Conservation (phyloP, 2,329 filamentous ascomycete genomes). For the Cercospora sp. region DNA sequence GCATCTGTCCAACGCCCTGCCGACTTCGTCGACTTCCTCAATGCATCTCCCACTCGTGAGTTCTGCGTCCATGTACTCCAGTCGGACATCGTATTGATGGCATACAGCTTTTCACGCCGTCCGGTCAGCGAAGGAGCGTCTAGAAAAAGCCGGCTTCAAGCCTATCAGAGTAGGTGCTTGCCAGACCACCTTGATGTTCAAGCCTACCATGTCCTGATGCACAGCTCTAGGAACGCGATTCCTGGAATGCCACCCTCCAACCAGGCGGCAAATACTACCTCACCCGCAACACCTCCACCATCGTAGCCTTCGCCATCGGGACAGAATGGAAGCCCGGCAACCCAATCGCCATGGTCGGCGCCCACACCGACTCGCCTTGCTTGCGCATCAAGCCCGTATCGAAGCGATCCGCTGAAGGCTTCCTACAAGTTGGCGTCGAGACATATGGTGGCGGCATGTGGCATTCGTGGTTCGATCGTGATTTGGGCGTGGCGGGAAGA, state of each 20-base stretch:
- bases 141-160: constrained; percentile 81
- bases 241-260: constrained; percentile 75
- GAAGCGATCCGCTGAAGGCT: constrained; percentile 82
- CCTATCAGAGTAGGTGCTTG: constrained; percentile 64
- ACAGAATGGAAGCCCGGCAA: constrained; percentile 89
- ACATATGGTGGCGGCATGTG: constrained; percentile 95
- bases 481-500: constrained; percentile 85
- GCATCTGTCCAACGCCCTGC: constrained; percentile 55
- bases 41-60: constrained; percentile 89
- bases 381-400: constrained; percentile 92
- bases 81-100: background rate
- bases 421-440: constrained; percentile 92
- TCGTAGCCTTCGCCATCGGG: constrained; percentile 90
- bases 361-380: constrained; percentile 92
- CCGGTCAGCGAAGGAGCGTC: constrained; percentile 69
- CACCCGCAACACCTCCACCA: constrained; percentile 88
- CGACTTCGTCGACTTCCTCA: constrained; percentile 91
- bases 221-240: constrained; percentile 70
- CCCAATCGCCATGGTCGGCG: constrained; percentile 86
- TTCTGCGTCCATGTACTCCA: constrained; percentile 13
- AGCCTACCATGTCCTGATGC: background rate
- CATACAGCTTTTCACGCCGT: constrained; percentile 87
- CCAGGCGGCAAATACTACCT: constrained; percentile 95
- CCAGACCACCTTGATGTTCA: constrained; percentile 6
- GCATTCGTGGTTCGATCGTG: constrained; percentile 98